Base-by-base conservation (phyloP, 495 filamentous ascomycete species). In the Penicillium arizonense region DNA sequence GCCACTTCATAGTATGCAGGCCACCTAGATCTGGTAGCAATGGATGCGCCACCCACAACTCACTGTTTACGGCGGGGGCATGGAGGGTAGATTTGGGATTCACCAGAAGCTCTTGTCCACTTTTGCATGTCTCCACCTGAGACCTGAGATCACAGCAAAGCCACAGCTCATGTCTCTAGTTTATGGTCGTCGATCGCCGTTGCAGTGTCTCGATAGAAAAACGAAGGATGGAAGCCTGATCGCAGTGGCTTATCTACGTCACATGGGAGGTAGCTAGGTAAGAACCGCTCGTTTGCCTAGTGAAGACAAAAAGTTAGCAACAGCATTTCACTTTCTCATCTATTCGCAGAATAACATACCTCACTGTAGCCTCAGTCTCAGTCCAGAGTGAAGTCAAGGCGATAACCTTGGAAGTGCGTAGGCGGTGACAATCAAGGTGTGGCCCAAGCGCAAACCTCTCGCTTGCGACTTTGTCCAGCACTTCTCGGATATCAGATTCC, bases 201-300 rank as follows among this genome's bases (percentile, higher is more conserved):
- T 87, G 83, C 43, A 87, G 86, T 68, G 93, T 95, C 61, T 83
- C 84, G 24, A 96, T 89, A 67, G 96, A 96, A 62, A 86, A 84
- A 12, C 87, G 85, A 57, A 94, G 91, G 75, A 90, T 95, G 62
- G 91, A 85, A 16, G 87, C 81, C 55, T 93, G 78, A 48, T 82
- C 69, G 49, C 86, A 86, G 69, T 96, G 96, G 16, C 94, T 77
- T 59, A 84, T 83, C 64, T 96, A 30, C 28, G 28, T 30, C 28
- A 30, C 28, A 30, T 30, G 28, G 28, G 28, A 10, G 2, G 28
- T 10, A 30, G 28, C 7, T 30, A 9, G 8, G 6, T 30, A 30
- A 30, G 7, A 9, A 7, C 8, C 28, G 8, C 28, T 30, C 8
- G 28, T 30, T 30, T 30, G 28, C 28, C 28, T 30, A 10, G 28